phyloP scores from a whole-genome alignment of 495 filamentous ascomycete genomes.

The Xylaria acuta region DNA sequence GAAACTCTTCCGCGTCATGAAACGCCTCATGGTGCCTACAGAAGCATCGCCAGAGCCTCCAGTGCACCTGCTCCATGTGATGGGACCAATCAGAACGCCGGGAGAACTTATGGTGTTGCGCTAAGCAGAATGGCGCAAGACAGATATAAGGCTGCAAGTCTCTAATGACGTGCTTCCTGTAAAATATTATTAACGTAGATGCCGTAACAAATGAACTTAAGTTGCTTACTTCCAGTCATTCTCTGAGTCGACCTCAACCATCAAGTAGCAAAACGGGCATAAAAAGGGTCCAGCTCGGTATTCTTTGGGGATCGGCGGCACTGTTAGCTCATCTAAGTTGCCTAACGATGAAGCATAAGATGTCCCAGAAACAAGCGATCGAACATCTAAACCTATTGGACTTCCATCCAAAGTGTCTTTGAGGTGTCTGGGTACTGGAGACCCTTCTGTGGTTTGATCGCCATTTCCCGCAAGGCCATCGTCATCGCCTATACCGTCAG shows the following conservation, averaged over 20 bases:
- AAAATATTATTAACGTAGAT: background rate
- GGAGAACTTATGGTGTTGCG: slow-evolving; percentile 1
- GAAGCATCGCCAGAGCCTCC: slow-evolving; percentile 5
- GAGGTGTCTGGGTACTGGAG: background rate
- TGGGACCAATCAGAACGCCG: background rate
- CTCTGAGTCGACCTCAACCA: background rate
- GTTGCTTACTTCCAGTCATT: background rate
- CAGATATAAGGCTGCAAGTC: slow-evolving; percentile 7
- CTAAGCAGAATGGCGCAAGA: background rate
- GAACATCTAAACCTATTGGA: background rate
- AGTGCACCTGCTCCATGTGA: slow-evolving; percentile 3
- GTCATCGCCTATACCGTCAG: background rate
- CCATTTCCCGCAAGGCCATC: background rate
- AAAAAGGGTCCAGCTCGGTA: background rate
- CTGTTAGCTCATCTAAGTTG: background rate
- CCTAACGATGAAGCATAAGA: background rate
- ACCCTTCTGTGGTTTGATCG: background rate
- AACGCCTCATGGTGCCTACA: background rate
- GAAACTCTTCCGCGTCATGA: background rate
- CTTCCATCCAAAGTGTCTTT: background rate
- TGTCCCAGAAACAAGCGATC: background rate
- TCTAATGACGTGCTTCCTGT: slow-evolving; percentile 12
- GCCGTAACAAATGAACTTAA: background rate
- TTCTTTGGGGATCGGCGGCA: background rate
- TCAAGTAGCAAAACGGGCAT: slow-evolving; percentile 15